Evolutionary conservation across 2,329 filamentous ascomycete genomes (phyloP).

Genomic region (Tolypocladium cylindrosporum): DNA sequence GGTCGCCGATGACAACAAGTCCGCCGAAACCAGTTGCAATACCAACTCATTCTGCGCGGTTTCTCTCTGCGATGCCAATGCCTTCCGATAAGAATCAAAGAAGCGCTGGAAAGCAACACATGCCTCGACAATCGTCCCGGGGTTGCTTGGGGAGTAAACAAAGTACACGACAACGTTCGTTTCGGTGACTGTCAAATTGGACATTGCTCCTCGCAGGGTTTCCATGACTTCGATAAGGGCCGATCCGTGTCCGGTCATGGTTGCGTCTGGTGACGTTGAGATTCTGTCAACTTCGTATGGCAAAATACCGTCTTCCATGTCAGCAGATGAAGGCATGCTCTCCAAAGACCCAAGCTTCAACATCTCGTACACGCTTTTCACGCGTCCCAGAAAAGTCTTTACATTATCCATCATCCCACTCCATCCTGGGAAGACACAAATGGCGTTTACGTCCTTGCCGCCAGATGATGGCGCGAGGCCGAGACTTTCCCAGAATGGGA

Average conservation of each 20-base stretch:
- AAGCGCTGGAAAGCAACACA: conserved; percentile 66
- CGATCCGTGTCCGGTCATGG: conserved; percentile 32
- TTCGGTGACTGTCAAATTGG: conserved; percentile 28
- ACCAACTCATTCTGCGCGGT: conserved; percentile 54
- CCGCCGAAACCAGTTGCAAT: conserved; percentile 63
- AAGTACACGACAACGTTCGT: conserved; percentile 69
- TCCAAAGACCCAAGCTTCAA: conserved; percentile 61
- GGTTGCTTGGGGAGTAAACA: conserved; percentile 56
- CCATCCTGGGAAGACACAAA: conserved; percentile 61
- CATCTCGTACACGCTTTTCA: conserved; percentile 63
- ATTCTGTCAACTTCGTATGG: conserved; percentile 39
- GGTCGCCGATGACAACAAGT: conserved; percentile 54
- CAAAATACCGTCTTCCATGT: conserved; percentile 34
- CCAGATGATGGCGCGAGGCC: conserved; percentile 64
- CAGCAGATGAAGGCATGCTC: conserved; percentile 31
- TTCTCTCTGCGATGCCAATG: conserved; percentile 30
- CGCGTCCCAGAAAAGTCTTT: conserved; percentile 53
- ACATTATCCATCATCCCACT: conserved; percentile 52
- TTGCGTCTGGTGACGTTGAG: conserved; percentile 28
- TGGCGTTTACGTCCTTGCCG: conserved; percentile 58
- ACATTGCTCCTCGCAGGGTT: conserved; percentile 35
- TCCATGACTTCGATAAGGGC: conserved; percentile 38
- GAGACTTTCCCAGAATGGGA: conserved; percentile 74
- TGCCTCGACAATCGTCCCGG: conserved; percentile 55
- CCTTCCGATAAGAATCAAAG: conserved; percentile 47